phyloP scores from a whole-genome alignment of 768 basidiomycete species.

The Tylopilus intermedius region DNA sequence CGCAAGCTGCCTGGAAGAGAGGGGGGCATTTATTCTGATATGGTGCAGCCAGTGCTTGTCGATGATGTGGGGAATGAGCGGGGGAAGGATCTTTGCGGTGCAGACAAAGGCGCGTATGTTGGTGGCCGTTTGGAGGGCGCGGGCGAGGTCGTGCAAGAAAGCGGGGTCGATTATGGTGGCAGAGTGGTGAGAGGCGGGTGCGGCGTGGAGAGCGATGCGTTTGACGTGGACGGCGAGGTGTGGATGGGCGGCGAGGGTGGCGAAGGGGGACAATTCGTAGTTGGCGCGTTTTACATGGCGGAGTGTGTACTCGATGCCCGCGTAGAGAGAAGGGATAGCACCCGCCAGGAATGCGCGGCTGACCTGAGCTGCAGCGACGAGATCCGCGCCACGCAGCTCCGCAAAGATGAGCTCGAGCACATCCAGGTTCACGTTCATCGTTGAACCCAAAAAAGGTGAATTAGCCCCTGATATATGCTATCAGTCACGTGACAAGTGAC shows the following conservation, averaged over 20 bases:
- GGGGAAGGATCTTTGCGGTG: constrained; percentile 40
- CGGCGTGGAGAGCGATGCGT: constrained; percentile 50
- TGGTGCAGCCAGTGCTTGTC: constrained; percentile 41
- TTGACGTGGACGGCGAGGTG: constrained; percentile 55
- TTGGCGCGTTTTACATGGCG: constrained; percentile 32
- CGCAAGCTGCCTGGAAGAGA: constrained; percentile 48
- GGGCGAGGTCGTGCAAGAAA: constrained; percentile 51
- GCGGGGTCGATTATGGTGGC: constrained; percentile 30
- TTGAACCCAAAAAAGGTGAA: constrained; percentile 15
- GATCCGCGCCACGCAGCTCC: constrained; percentile 46
- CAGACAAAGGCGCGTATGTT: constrained; percentile 59
- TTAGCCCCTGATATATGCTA: constrained; percentile 6
- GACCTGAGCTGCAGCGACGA: constrained; percentile 59
- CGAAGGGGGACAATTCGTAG: no score
- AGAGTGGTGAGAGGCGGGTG: constrained; percentile 38
- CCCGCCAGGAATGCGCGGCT: constrained; percentile 61
- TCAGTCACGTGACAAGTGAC: constrained; percentile 15
- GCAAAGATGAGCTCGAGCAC: constrained; percentile 66
- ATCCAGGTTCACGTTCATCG: constrained; percentile 66
- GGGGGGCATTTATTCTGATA: constrained; percentile 46
- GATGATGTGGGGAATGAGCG: constrained; percentile 45
- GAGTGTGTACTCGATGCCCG: constrained; percentile 48
- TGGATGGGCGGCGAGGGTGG: constrained; percentile 35
- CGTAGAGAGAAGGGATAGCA: constrained; percentile 60
- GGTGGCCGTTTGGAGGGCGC: constrained; percentile 43